Evolutionary conservation across 2,329 filamentous ascomycete genomes (phyloP).

Genomic region (Daldinia eschscholtzii): DNA sequence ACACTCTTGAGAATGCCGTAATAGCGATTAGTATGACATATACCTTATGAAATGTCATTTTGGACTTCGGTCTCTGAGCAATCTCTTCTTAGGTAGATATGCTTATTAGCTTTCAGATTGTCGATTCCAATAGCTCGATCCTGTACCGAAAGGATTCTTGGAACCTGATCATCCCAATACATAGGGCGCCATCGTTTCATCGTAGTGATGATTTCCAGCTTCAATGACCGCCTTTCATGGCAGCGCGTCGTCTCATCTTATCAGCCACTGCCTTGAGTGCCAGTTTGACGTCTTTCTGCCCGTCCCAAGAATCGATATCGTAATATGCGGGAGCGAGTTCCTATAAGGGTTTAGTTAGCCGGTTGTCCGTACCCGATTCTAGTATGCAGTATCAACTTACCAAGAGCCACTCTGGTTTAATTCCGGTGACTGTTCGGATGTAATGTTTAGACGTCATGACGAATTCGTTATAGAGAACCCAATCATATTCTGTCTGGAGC

Average conservation of each 20-base stretch:
- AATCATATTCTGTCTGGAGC: slow-evolving; percentile 88
- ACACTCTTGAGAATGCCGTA: neutral
- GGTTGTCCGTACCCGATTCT: slow-evolving; percentile 5
- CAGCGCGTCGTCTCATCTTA: slow-evolving; percentile 71
- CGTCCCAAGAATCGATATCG: slow-evolving; percentile 81
- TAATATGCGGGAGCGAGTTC: slow-evolving; percentile 96
- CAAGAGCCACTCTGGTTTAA: slow-evolving; percentile 94
- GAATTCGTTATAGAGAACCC: slow-evolving; percentile 99
- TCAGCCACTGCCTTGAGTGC: slow-evolving; percentile 69
- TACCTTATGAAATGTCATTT: neutral
- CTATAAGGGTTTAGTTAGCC: slow-evolving; percentile 61
- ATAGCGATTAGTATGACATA: neutral
- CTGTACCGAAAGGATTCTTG: neutral
- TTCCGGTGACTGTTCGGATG: slow-evolving; percentile 90
- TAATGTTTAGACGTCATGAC: slow-evolving; percentile 99
- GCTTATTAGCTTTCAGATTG: neutral
- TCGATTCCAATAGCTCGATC: neutral
- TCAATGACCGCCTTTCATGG: slow-evolving; percentile 63
- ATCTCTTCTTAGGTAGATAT: neutral
- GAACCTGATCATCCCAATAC: neutral
- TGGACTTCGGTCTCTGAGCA: neutral
- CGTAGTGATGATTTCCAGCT: neutral
- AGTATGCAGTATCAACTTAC: slow-evolving; percentile 62
- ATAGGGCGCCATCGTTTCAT: neutral
- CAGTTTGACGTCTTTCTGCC: slow-evolving; percentile 86